These are phyloP conservation scores for Saccharomycodes ludwigii DNA, from an alignment of 805 yeast genomes.

Conservation along the genomic window DNA sequence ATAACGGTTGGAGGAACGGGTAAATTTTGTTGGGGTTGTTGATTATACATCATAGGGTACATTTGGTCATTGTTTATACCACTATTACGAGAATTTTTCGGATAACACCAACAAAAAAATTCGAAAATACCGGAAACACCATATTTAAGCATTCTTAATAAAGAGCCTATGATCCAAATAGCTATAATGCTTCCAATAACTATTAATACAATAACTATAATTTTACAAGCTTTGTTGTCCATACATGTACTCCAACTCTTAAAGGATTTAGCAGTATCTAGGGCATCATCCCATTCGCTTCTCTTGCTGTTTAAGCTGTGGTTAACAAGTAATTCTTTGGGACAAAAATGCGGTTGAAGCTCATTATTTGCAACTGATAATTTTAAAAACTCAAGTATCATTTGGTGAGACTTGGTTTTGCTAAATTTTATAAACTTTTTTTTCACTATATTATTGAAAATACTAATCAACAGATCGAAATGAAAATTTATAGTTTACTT, in stretches of 20 bases:
- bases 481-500: too few species aligned
- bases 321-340: too few species aligned
- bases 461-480: too few species aligned
- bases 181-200: constrained; percentile 1
- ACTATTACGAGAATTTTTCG: constrained; percentile 3
- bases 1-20: constrained; percentile 17
- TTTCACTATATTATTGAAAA: too few species aligned
- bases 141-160: constrained; percentile 45
- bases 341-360: too few species aligned
- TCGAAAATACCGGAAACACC: constrained; percentile 40
- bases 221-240: constrained; percentile 56
- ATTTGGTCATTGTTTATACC: background rate
- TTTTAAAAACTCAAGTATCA: too few species aligned
- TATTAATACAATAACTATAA: constrained; percentile 53
- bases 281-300: constrained; percentile 8
- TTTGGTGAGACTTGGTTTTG: too few species aligned
- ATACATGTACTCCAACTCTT: constrained; percentile 58
- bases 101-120: constrained; percentile 42
- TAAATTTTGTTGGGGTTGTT: background rate
- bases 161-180: constrained; percentile 25
- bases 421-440: too few species aligned
- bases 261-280: constrained; percentile 28
- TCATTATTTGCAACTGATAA: too few species aligned
- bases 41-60: background rate
- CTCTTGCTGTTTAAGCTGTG: background rate